Base-by-base conservation (phyloP, 2,329 filamentous ascomycete species). In the Rutstroemia sp. region DNA sequence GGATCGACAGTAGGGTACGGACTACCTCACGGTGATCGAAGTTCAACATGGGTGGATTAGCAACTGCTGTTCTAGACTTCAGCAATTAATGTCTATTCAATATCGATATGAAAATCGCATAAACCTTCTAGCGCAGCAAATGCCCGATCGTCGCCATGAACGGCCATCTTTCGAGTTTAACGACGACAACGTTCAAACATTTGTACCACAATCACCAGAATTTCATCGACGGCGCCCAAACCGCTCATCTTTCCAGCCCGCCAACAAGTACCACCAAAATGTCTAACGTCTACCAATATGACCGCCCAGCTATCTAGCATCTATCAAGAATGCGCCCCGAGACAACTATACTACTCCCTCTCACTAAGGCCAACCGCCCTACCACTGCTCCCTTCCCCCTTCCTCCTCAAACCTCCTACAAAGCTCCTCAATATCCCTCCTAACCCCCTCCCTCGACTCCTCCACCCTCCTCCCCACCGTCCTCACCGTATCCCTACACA, bases 371-470 rank as follows among this genome's bases (percentile, higher is more conserved):
- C 38, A 47, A 46, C 57, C 42, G 63, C 61, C 63, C 64, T 39
- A 63, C 61, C 63, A 64, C 57, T 60, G 30, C 64, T 5, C 68
- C 67, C 58, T 54, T 19, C 44, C 40, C 16, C 50, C 45, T 42
- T 69, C 65, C 57, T 61, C 60, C 57, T 73, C 71, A 45, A 59
- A 57, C 48, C 64, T 62, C 30, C 58, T 55, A 17, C 57, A 58
- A 19, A 63, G 42, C 46, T 39, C 52, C 19, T 60, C 57, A 44
- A 62, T 51, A 30, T 60, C 60, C 17, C 56, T 61, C 56, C 51
- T 56, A 48, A 57, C 61, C 16, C 53, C 59, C 44, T 61, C 56
- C 53, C 56, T 61, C 54, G 51, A 51, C 46, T 54, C 56, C 48
- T 52, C 57, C 25, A 62, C 57, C 50, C 63, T 62, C 54, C 49